phyloP scores from a whole-genome alignment of 1,139 yeast species.

The Meyerozyma sp. region DNA sequence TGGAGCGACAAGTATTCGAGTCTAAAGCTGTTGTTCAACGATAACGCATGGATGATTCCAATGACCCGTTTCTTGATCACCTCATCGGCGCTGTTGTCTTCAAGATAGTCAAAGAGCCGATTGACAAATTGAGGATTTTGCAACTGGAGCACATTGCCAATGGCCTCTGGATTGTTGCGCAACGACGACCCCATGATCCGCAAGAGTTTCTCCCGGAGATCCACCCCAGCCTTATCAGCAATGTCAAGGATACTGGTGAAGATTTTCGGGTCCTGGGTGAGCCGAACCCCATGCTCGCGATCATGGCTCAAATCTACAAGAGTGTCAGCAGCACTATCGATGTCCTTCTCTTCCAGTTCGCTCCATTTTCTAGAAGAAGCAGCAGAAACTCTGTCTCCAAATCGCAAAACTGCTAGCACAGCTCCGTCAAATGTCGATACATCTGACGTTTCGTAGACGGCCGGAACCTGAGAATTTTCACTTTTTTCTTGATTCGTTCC shows the following conservation, averaged over 20 bases:
- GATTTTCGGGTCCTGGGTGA: slow-evolving; percentile 14
- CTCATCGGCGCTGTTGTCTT: slow-evolving; percentile 14
- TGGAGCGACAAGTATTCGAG: slow-evolving; percentile 19
- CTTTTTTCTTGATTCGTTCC: neutral
- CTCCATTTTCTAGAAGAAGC: neutral
- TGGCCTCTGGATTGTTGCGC: slow-evolving; percentile 70
- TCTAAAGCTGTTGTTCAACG: slow-evolving; percentile 26
- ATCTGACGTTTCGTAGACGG: neutral
- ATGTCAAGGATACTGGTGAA: neutral
- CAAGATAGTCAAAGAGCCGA: slow-evolving; percentile 10
- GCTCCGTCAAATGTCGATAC: neutral
- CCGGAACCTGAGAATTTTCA: neutral
- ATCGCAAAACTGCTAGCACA: neutral
- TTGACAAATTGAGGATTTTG: slow-evolving; percentile 9
- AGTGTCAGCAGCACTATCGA: slow-evolving; percentile 31
- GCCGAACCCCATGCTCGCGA: slow-evolving; percentile 50
- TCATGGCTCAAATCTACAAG: slow-evolving; percentile 63
- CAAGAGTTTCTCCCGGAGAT: slow-evolving; percentile 39
- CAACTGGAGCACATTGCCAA: slow-evolving; percentile 21
- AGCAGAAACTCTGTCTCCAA: neutral
- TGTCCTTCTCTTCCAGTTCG: neutral
- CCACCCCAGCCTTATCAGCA: neutral
- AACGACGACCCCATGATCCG: slow-evolving; percentile 53
- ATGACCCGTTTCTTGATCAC: slow-evolving; percentile 41
- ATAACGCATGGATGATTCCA: slow-evolving; percentile 43